Evolutionary conservation across 2,329 filamentous ascomycete genomes (phyloP), one percentile per base, ranked within the genome.

Genomic region (Diaporthe vexans): DNA sequence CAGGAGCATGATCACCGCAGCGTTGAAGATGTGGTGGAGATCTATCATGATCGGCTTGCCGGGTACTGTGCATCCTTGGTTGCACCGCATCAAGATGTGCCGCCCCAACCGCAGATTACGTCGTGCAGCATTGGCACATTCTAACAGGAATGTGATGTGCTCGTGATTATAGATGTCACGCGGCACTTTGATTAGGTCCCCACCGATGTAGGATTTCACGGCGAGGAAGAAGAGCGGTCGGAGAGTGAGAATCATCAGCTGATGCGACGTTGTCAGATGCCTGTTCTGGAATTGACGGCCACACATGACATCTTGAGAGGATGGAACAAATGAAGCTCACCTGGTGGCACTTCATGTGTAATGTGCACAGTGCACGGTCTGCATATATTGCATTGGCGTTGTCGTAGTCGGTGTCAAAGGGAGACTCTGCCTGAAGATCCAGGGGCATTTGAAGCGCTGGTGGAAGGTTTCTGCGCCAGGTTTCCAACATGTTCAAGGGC

Each of bases 271-370:
- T 29, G 56, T 75, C 46, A 74, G 72, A n/a, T 26, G 24, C 4
- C 43, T 29, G 75, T 78, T 59, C 13, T 35, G 33, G 54, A 33
- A 33, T 33, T 10, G 29, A 76, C 72, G 63, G 54, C 35, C 33
- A 43, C 19, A 43, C 5, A 43, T 4, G 5, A 21, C 43, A 17
- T 33, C 29, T 43, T 21, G 68, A 46, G 17, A 46, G 26, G 43
- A 29, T 61, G 43, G 11, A 29, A 19, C 37, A 40, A n/a, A 40
- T 57, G 37, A 19, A 58, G 73, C 76, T 76, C 77, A 82, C 82
- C 78, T 85, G 83, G 75, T 89, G 88, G 77, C 86, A 84, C 70
- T 81, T 80, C 87, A 89, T 88, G 75, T 89, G 87, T 57, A 89
- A 79, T 56, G 84, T 79, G 78, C 84, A 86, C 70, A 81, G 80